Evolutionary conservation across 1,139 yeast species (phyloP).

Genomic region (Debaryomyces psychrophilus): DNA sequence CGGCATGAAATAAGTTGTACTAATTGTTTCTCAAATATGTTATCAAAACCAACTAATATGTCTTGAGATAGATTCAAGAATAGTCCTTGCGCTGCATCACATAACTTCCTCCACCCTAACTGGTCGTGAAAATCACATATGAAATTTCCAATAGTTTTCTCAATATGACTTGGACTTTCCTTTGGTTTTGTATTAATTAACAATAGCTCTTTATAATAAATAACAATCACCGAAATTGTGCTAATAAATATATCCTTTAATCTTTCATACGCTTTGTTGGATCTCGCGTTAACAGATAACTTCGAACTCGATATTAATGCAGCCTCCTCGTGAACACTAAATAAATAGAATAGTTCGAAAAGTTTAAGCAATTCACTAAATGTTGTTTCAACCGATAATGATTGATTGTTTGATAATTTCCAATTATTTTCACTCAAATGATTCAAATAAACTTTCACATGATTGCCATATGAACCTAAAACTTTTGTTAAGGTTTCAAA

Average conservation of each 20-base stretch:
- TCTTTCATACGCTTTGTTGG: conserved; percentile 37
- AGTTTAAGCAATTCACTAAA: conserved; percentile 28
- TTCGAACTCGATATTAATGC: conserved; percentile 41
- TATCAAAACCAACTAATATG: conserved; percentile 48
- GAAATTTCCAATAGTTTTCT: conserved; percentile 40
- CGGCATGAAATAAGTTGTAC: conserved; percentile 79
- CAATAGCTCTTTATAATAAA: conserved; percentile 30
- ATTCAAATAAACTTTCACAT: conserved; percentile 26
- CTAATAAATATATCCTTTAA: conserved; percentile 58
- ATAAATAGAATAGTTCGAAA: conserved; percentile 45
- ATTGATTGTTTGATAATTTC: conserved; percentile 20
- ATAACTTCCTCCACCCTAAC: conserved; percentile 68
- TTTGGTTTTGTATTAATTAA: background rate
- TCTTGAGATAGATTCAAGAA: conserved; percentile 65
- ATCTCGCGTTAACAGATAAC: conserved; percentile 31
- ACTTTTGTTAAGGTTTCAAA: conserved; percentile 28
- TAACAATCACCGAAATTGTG: conserved; percentile 40
- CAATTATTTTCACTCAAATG: conserved; percentile 25
- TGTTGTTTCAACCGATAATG: conserved; percentile 7
- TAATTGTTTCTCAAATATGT: conserved; percentile 54
- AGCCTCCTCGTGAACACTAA: conserved; percentile 54
- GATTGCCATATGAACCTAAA: conserved; percentile 37
- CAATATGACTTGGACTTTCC: conserved; percentile 9
- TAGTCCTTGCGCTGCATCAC: conserved; percentile 65
- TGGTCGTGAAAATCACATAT: conserved; percentile 69